Base-by-base conservation (phyloP, 768 basidiomycete genomes). In the Russula brevipes region DNA sequence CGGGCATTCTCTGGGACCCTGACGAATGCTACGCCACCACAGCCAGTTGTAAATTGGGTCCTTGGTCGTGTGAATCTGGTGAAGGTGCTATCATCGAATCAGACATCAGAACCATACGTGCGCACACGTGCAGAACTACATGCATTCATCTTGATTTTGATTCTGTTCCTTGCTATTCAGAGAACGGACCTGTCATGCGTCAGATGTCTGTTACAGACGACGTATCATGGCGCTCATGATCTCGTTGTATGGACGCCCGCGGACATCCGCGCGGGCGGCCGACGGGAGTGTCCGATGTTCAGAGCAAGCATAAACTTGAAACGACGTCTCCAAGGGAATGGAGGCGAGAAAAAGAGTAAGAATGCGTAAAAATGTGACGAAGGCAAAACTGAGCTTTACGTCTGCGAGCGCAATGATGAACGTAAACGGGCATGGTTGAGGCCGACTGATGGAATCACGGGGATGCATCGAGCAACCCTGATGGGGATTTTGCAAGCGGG, bases 371-470 rank as follows among this genome's bases (percentile, higher is more conserved):
- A 44, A 5, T 16, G 5, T 38, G 31, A 11, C 41, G 39, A 35
- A 35, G 14, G 39, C 24, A 30, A 12, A 54, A 19, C 31, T 42
- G 42, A 35, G n/a, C 39, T 54, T 63, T 63, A 63, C 62, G 62
- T 63, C 52, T 30, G 57, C 14, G 31, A 54, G 52, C 45, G 31
- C 44, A 24, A 19, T 39, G 31, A 16, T 17, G 78, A 65, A 73
- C 72, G 60, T 80, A 69, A 76, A 63, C 54, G 5, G 49, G 30
- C 38, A 53, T 45, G 41, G 50, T 39, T 52, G 61, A 30, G 50
- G 62, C 51, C 53, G 38, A 46, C 51, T 42, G 39, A 59, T 47
- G 57, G 57, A 57, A 59, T 49, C 61, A 52, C 9, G 56, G 56
- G 47, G 31, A 12, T 51, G 17, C 61, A 57, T 57, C 61, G 33